A percentile compares a stretch with the other conserved stretches of the same genome.
Evolutionary conservation across 257 asterid genomes (phyloP).

Genomic region (Nicotiana otophora): DNA sequence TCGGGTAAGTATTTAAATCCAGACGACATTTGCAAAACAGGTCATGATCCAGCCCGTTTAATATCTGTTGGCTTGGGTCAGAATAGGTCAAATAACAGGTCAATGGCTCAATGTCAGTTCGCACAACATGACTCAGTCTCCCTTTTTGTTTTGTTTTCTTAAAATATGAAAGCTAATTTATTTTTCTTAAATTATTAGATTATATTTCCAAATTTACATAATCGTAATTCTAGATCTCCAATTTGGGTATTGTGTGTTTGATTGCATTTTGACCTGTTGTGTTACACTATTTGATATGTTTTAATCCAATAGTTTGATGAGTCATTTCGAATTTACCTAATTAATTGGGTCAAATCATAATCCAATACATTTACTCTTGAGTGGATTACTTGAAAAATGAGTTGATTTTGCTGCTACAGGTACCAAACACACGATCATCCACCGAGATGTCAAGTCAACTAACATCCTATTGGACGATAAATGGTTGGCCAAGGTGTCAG

Average conservation of each 20-base stretch:
- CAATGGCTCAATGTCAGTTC: not conserved
- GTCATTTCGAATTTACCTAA: not conserved
- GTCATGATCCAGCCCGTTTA: not conserved
- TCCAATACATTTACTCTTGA: not conserved
- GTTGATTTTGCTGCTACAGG: not conserved
- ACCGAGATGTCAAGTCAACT: slow-evolving; percentile 65
- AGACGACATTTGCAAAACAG: not conserved
- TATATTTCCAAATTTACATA: no score
- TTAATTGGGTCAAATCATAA: not conserved
- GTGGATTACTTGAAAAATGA: not conserved
- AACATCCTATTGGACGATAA: slow-evolving; percentile 5
- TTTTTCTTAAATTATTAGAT: no score
- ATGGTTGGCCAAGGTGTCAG: slow-evolving; percentile 55
- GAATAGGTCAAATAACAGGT: not conserved
- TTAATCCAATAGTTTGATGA: not conserved
- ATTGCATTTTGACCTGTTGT: not conserved
- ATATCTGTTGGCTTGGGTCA: not conserved
- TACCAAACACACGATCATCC: slow-evolving; percentile 38
- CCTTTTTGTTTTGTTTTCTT: no score
- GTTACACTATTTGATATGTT: not conserved
- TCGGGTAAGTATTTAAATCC: slow-evolving; percentile 8
- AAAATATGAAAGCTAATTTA: no score
- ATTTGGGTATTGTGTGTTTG: not conserved
- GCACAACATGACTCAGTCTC: not conserved
- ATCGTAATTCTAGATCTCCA: no score